Evolutionary conservation across 768 basidiomycete species (phyloP).

Genomic region (Thelephora ganbajun): DNA sequence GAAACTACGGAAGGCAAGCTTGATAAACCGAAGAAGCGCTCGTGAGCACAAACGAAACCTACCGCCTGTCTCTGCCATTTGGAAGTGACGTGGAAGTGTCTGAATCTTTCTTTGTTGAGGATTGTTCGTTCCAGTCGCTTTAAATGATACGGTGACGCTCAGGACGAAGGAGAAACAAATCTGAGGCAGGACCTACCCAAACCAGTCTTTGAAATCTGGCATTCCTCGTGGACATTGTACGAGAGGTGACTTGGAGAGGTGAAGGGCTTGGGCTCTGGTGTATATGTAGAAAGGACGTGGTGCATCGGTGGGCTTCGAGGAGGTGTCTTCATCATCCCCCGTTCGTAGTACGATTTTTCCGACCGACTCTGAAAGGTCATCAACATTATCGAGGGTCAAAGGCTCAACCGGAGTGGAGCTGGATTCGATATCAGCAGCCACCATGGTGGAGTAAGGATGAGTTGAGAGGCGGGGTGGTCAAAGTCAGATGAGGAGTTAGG

Average conservation of each 20-base stretch:
- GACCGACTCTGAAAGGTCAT: slow-evolving; percentile 18
- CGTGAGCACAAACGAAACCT: slow-evolving; percentile 2
- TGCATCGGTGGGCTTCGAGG: slow-evolving; percentile 13
- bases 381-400: slow-evolving; percentile 10
- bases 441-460: slow-evolving; percentile 18
- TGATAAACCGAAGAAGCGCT: slow-evolving; percentile 6
- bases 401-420: neutral
- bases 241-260: slow-evolving; percentile 60
- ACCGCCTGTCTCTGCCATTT: slow-evolving; percentile 59
- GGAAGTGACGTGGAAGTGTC: slow-evolving; percentile 38
- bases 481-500: neutral
- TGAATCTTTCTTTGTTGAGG: slow-evolving; percentile 51
- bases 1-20: slow-evolving; percentile 32
- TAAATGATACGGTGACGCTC: slow-evolving; percentile 7
- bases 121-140: slow-evolving; percentile 47
- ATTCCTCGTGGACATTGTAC: slow-evolving; percentile 59
- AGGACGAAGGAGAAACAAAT: slow-evolving; percentile 4
- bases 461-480: slow-evolving; percentile 2
- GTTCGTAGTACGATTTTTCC: slow-evolving; percentile 19
- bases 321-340: slow-evolving; percentile 11
- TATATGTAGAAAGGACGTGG: slow-evolving; percentile 47
- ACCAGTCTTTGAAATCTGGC: slow-evolving; percentile 80
- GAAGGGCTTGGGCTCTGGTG: slow-evolving; percentile 53
- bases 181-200: slow-evolving; percentile 46
- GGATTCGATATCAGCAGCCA: slow-evolving; percentile 13